phyloP scores from a whole-genome alignment of 768 basidiomycete species.

The Collybia sordida region DNA sequence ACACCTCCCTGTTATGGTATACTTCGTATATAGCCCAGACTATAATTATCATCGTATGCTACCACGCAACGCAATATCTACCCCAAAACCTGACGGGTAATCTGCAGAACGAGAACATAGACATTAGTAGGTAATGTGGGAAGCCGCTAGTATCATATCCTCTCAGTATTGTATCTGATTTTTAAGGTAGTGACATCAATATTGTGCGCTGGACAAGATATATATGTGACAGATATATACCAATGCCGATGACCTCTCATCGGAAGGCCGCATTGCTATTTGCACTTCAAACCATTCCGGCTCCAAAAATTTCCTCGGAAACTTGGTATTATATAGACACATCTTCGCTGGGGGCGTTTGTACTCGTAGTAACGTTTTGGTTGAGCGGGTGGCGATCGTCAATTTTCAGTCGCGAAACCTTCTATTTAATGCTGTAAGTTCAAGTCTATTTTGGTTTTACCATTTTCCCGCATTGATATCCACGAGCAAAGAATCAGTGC shows the following conservation, averaged over 20 bases:
- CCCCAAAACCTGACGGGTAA: too few relatives aligned
- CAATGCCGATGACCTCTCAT: background rate
- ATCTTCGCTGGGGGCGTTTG: background rate
- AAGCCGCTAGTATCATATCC: too few relatives aligned
- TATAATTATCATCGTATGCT: background rate
- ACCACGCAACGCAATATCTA: background rate
- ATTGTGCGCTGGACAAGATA: background rate
- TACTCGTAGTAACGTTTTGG: background rate
- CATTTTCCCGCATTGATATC: too few relatives aligned
- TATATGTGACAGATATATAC: background rate
- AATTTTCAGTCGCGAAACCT: too few relatives aligned
- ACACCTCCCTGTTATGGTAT: background rate
- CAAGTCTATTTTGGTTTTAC: too few relatives aligned
- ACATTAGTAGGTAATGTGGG: too few relatives aligned
- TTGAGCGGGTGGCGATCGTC: too few relatives aligned
- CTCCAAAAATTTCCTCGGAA: too few relatives aligned
- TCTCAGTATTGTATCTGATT: background rate
- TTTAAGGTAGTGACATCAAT: background rate
- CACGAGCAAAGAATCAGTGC: too few relatives aligned
- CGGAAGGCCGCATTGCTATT: background rate
- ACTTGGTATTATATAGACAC: too few relatives aligned
- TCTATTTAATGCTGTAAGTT: too few relatives aligned
- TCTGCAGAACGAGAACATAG: too few relatives aligned
- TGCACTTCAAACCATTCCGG: background rate
- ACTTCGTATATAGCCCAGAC: background rate